Evolutionary conservation across 1,139 yeast species (phyloP).

Genomic region (Yamadazyma aaseri): DNA sequence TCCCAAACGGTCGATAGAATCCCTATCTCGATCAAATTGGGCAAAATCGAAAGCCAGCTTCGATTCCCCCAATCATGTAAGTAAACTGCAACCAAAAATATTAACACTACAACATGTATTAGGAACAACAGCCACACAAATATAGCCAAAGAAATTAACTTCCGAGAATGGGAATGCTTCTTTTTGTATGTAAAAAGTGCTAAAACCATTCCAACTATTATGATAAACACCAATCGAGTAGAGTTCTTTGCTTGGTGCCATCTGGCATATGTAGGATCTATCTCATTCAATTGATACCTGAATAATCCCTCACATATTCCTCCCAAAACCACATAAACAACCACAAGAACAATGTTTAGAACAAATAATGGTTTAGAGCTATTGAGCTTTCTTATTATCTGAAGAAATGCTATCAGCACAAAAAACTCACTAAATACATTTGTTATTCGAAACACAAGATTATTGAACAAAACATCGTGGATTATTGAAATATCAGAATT

Average conservation of each 20-base stretch:
- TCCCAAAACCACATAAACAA: slow-evolving; percentile 18
- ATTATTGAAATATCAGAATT: slow-evolving; percentile 37
- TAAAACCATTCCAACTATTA: slow-evolving; percentile 28
- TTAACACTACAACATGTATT: slow-evolving; percentile 27
- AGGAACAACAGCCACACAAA: slow-evolving; percentile 36
- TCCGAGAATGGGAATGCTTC: slow-evolving; percentile 33
- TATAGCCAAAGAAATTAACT: slow-evolving; percentile 40
- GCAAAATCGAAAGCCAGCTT: slow-evolving; percentile 42
- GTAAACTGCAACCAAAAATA: slow-evolving; percentile 29
- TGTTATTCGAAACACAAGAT: slow-evolving; percentile 28
- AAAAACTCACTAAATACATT: slow-evolving; percentile 32
- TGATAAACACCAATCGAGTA: slow-evolving; percentile 23
- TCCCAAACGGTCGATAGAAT: slow-evolving; percentile 49
- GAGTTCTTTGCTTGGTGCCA: slow-evolving; percentile 26
- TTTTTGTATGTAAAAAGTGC: slow-evolving; percentile 34
- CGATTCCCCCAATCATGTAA: slow-evolving; percentile 27
- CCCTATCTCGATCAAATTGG: slow-evolving; percentile 37
- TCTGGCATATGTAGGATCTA: slow-evolving; percentile 9
- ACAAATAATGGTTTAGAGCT: neutral
- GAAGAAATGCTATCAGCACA: slow-evolving; percentile 41
- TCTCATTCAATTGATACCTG: slow-evolving; percentile 1
- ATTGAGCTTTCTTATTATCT: slow-evolving; percentile 26
- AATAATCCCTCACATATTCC: slow-evolving; percentile 12
- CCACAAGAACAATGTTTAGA: slow-evolving; percentile 12
- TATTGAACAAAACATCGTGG: slow-evolving; percentile 27